Evolutionary conservation across 169 alveolate genomes (phyloP).

Genomic region (Eimeria sp.): DNA sequence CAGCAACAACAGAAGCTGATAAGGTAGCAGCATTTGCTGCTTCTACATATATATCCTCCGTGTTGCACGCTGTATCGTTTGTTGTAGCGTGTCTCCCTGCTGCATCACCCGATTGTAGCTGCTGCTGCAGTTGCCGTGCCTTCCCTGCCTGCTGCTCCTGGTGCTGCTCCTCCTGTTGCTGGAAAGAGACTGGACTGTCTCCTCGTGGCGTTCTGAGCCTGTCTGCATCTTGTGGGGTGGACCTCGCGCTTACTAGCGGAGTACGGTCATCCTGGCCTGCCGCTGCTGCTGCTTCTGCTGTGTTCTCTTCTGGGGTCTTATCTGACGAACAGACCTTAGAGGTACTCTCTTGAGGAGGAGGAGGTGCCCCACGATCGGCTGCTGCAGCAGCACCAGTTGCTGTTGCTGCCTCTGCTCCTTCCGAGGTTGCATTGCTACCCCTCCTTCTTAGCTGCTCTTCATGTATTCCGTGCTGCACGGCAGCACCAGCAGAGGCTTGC

Average conservation of each 20-base stretch:
- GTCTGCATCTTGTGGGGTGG: not conserved
- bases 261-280: not conserved
- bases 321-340: not conserved
- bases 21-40: not conserved
- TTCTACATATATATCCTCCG: not conserved
- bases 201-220: not conserved
- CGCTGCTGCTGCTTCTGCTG: not conserved
- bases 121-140: not conserved
- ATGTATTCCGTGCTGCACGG: not conserved
- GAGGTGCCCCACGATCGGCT: not conserved
- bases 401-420: too few species aligned
- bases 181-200: not conserved
- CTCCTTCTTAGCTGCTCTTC: not conserved
- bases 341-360: not conserved
- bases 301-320: not conserved
- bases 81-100: not conserved
- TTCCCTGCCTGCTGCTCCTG: not conserved
- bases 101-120: not conserved
- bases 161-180: not conserved
- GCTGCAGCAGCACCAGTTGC: not conserved
- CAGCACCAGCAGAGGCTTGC: not conserved
- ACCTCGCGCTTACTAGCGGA: constrained; percentile 3
- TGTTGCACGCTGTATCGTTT: not conserved
- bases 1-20: not conserved
- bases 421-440: too few species aligned